Evolutionary conservation across 768 basidiomycete genomes (phyloP), one percentile per base, ranked within the genome.

Genomic region (Phallus indusiatus): DNA sequence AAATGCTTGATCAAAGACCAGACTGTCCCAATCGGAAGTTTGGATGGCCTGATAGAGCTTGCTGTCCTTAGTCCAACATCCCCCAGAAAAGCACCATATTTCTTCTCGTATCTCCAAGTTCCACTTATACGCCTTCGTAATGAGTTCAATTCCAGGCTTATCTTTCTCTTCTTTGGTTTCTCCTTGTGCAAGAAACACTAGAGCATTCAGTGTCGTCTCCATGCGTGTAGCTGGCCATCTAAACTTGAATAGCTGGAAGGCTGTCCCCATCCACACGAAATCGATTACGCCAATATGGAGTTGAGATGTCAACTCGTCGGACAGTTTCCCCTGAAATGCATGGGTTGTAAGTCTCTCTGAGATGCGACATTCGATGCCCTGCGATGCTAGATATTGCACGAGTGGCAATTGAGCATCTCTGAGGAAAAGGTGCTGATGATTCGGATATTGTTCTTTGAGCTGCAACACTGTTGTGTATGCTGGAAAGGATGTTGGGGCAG

Each of bases 41-140:
- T 68, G 67, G 16, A 74, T 63, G 28, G 67, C 66, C 18, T 60
- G 35, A 54, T 61, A 66, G 8, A 70, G 64, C 20, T 58, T 46
- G 35, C 56, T 62, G 61, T 62, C 70, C 36, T 72, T 70, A 18
- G 50, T 49, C 75, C 75, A 77, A 11, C 35, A 56, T 1, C 70
- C 71, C 35, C 69, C 66, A 33, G 73, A 70, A 60, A 69, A 77
- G 7, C 76, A 74, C 62, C 70, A 69, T 16, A 77, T 70, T 61
- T 71, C 68, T 12, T 71, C 68, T 50, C 66, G 61, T 12, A 18
- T n/a, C 46, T 46, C 36, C 17, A 42, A 24, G 24, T 55, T 42
- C 54, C 54, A 55, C n/a, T 16, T 55, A 36, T 37, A 55, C 11
- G 54, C 54, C 16, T 8, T 18, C 9, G 34, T 55, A 8, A 55